These are phyloP conservation scores for Isatis lusitanica DNA, from an alignment of 441 rosid species.

Conservation along the genomic window DNA sequence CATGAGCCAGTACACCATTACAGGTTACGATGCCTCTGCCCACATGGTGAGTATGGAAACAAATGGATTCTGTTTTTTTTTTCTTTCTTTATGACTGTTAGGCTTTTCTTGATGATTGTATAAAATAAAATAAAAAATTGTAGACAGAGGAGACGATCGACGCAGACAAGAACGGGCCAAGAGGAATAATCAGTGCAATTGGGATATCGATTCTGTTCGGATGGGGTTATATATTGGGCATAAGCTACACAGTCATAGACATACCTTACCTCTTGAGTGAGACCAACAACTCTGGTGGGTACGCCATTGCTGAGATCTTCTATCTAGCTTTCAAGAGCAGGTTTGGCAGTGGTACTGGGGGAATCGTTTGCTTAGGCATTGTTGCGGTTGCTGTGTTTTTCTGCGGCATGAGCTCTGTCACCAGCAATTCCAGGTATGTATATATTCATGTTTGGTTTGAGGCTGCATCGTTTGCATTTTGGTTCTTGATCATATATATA, in stretches of 20 bases:
- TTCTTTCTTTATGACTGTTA: neutral
- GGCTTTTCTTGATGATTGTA: neutral
- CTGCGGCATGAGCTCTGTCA: conserved; percentile 97
- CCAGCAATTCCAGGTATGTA: conserved; percentile 92
- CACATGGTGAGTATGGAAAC: conserved; percentile 70
- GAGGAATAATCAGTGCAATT: conserved; percentile 82
- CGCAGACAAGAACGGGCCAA: conserved; percentile 88
- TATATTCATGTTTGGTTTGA: neutral
- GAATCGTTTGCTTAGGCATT: conserved; percentile 82
- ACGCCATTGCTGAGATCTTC: conserved; percentile 90
- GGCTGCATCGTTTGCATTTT: neutral
- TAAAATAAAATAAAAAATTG: neutral
- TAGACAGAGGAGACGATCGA: conserved; percentile 95
- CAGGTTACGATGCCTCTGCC: conserved; percentile 96
- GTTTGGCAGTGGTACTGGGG: conserved; percentile 85
- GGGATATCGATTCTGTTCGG: conserved; percentile 91
- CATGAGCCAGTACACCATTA: conserved; percentile 94
- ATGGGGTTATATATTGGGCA: conserved; percentile 89
- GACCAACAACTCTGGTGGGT: conserved; percentile 85
- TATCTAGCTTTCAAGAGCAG: conserved; percentile 81
- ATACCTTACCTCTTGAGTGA: conserved; percentile 70
- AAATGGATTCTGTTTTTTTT: neutral
- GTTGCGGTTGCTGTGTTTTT: conserved; percentile 87
- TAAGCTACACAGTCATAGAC: conserved; percentile 83
- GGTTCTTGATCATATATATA: neutral